Conservation (phyloP, 2,329 filamentous ascomycete species). For the Metarhizium anisopliae region DNA sequence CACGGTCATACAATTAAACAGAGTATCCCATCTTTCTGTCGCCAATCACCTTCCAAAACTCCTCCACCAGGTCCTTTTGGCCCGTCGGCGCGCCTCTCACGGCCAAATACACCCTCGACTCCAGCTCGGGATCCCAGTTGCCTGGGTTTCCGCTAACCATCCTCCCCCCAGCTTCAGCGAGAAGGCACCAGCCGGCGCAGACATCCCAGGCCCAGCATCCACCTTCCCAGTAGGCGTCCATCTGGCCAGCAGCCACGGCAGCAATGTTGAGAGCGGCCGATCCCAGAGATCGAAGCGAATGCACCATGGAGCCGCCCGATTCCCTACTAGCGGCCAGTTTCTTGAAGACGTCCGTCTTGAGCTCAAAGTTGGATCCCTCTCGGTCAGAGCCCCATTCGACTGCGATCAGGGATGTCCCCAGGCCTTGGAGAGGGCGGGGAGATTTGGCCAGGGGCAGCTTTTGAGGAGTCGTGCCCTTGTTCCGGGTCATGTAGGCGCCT, state of each 20-base stretch:
- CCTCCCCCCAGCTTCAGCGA: constrained; percentile 64
- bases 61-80: constrained; percentile 53
- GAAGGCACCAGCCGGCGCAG: constrained; percentile 70
- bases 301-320: constrained; percentile 65
- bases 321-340: constrained; percentile 49
- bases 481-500: constrained; percentile 52
- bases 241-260: constrained; percentile 58
- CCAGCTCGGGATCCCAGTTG: constrained; percentile 54
- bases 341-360: constrained; percentile 59
- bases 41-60: constrained; percentile 55
- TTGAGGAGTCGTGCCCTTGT: constrained; percentile 27
- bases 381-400: constrained; percentile 68
- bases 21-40: constrained; percentile 42
- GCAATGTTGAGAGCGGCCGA: constrained; percentile 70
- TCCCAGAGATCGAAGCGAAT: constrained; percentile 61
- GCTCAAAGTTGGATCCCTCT: constrained; percentile 59
- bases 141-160: constrained; percentile 68
- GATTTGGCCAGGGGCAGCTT: constrained; percentile 32
- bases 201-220: constrained; percentile 85
- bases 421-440: constrained; percentile 47
- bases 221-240: constrained; percentile 75
- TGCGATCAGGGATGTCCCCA: constrained; percentile 57
- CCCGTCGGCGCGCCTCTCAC: constrained; percentile 50
- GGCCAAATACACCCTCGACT: constrained; percentile 53
- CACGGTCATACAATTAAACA: constrained; percentile 8